Base-by-base conservation (phyloP, 176 grass and related monocot genomes). In the Dendrocalamus sinicus region DNA sequence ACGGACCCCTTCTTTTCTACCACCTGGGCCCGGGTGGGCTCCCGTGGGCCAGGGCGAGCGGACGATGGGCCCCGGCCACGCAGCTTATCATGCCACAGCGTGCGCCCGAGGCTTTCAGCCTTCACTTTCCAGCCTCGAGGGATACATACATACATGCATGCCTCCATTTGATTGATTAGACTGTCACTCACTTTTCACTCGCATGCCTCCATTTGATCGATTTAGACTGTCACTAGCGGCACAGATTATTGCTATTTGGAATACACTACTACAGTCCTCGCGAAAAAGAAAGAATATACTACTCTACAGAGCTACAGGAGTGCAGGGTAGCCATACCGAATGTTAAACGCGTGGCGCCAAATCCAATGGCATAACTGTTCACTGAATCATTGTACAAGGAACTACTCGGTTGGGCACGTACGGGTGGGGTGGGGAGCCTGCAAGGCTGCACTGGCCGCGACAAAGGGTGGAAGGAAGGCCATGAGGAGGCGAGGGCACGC, bases 41-140 rank as follows among this genome's bases (percentile, higher is more conserved):
- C 20, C 6, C 3, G 67, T 66, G 48, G 81, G 64, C 83, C 40
- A 40, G 40, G 5, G 40, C 8, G 28, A 23, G 12, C 70, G 60
- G n/a, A 17, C 15, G n/a, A 67, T 22, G 85, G 70, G 39, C 48
- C 62, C 45, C 23, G 52, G 12, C 44, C 35, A 39, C 4, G 44
- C 63, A 51, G 58, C 24, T n/a, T 82, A 67, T 73, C 47, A 73
- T 66, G 47, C 73, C n/a, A 32, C 22, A 39, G 26, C 72, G 71
- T 77, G 62, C 28, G 46, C 20, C 10, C 35, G 39, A 17, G 19
- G 13, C 58, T 63, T 19, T 17, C 12, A 5, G 12, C 30, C 59
- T 39, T 48, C 54, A 2, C 72, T 66, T 86, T 72, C 68, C 79
- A 82, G 84, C 66, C 72, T 86, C 54, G 50, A 39, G 7, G 7